phyloP scores from a whole-genome alignment of 73 alveolate genomes.

The Halteria grandinella region DNA sequence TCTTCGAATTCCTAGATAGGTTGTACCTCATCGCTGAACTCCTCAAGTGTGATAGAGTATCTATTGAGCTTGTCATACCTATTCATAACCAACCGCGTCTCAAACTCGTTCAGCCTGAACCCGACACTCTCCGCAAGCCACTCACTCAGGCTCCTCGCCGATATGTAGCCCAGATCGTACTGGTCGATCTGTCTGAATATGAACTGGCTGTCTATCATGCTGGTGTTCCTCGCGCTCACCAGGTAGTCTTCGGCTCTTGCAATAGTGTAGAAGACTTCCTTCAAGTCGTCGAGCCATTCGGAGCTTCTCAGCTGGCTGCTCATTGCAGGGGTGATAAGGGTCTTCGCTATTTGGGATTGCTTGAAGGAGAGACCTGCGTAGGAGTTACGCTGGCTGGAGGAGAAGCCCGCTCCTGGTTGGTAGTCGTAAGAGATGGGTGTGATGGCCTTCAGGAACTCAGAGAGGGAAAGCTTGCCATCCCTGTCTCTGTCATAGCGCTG shows the following conservation, averaged over 20 bases:
- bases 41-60: constrained; percentile 12
- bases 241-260: constrained; percentile 24
- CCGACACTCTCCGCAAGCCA: constrained; percentile 24
- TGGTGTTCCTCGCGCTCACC: neutral
- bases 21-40: constrained; percentile 19
- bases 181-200: constrained; percentile 6
- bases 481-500: constrained; percentile 4
- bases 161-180: constrained; percentile 6
- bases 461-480: constrained; percentile 3
- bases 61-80: constrained; percentile 36
- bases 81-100: neutral
- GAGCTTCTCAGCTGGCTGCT: neutral
- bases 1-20: too few relatives aligned
- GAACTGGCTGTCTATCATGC: constrained; percentile 3
- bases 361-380: too few relatives aligned
- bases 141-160: neutral
- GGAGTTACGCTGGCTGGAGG: too few relatives aligned
- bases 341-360: too few relatives aligned
- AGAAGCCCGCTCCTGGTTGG: too few relatives aligned
- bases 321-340: too few relatives aligned
- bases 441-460: constrained; percentile 26
- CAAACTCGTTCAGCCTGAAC: constrained; percentile 14
- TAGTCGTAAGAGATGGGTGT: too few relatives aligned
- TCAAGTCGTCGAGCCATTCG: constrained; percentile 34
- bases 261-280: neutral